Conservation (phyloP, 2,329 filamentous ascomycete genomes). For the Helotiales sp. region DNA sequence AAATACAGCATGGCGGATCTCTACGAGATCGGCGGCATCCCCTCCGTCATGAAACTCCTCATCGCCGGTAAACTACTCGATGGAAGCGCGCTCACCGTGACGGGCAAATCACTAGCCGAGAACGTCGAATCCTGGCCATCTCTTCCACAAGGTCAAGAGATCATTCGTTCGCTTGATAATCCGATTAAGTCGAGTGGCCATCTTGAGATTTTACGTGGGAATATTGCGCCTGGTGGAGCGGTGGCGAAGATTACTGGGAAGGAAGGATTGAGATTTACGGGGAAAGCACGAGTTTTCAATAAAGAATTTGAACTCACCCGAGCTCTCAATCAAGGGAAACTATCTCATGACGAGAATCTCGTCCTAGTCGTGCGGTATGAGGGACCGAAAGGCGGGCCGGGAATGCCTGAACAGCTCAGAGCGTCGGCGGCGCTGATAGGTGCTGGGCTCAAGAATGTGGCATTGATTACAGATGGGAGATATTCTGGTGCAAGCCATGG, state of each 20-base stretch:
- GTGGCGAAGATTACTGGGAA: constrained; percentile 98
- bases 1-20: constrained; percentile 88
- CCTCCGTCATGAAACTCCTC: constrained; percentile 83
- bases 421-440: constrained; percentile 92
- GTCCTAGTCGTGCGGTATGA: constrained; percentile 93
- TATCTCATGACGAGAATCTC: constrained; percentile 77
- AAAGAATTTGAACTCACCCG: constrained; percentile 80
- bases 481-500: constrained; percentile 79
- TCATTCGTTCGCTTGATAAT: constrained; percentile 78
- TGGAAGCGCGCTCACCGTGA: constrained; percentile 79
- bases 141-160: constrained; percentile 76
- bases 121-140: constrained; percentile 80
- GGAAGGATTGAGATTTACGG: constrained; percentile 82
- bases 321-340: constrained; percentile 71
- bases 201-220: constrained; percentile 85
- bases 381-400: constrained; percentile 89
- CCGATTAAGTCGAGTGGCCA: constrained; percentile 86
- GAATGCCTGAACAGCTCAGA: constrained; percentile 94
- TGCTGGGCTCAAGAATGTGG: constrained; percentile 83
- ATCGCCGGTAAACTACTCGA: constrained; percentile 79
- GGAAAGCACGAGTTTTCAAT: constrained; percentile 79
- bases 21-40: constrained; percentile 83
- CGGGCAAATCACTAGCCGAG: constrained; percentile 80
- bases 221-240: constrained; percentile 84
- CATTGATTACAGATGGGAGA: constrained; percentile 88